Evolutionary conservation across 2,329 filamentous ascomycete species (phyloP), one percentile per base, ranked within the genome.

Genomic region (Cercospora beticola): DNA sequence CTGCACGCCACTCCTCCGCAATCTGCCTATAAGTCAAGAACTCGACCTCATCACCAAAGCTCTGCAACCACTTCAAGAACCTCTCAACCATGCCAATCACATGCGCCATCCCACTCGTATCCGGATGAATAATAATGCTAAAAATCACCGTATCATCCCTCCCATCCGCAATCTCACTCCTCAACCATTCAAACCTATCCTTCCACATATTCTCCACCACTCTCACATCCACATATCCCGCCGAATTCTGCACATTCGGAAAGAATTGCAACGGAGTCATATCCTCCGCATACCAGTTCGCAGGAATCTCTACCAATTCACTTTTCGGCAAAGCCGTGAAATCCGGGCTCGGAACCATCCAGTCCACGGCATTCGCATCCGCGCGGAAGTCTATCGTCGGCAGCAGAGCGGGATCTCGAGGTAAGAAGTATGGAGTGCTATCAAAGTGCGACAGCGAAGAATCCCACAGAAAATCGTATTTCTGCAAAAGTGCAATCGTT

Each of bases 131-230:
- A 2, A 87, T 77, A 18, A 88, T 74, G 18, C 83, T 83, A 63
- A 87, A 87, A 0, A 87, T 77, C 31, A 82, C 79, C 75, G 75
- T 74, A 0, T 80, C 76, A 14, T 72, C 71, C 14, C 72, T 69
- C 54, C 64, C 68, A 72, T 81, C 76, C 63, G 77, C 76, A 68
- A 81, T 72, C 72, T 83, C 81, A 3, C 69, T 69, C 49, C 73
- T 68, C n/a, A 88, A 78, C 81, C 83, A 89, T 69, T 85, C 80
- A 72, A 89, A 87, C 12, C 85, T 82, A 72, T 88, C 86, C 72
- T 81, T 84, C 87, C 87, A 89, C 80, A 89, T 85, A 68, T 84
- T 81, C 79, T 89, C 87, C 30, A 89, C 82, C 1, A 85, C 81
- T 9, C 83, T 80, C 4, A 85, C 83, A 64, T 86, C 84, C 0